These are phyloP conservation scores for Penicillium cataractarum DNA, from an alignment of 495 filamentous ascomycete species.

Conservation along the genomic window DNA sequence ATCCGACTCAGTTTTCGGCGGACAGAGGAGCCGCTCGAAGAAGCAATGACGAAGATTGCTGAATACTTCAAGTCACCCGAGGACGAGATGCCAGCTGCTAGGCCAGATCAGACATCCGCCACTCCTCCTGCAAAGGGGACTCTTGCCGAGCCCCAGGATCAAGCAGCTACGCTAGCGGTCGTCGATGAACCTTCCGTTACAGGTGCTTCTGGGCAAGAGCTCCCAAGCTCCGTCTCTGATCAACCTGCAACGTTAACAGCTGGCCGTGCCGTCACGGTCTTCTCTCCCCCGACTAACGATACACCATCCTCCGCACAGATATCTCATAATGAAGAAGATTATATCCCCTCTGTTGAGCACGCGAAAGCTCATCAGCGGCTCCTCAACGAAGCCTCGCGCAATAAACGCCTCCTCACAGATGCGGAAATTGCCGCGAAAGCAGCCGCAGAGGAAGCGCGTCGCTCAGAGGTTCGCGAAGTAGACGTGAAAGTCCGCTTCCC, in stretches of 20 bases:
- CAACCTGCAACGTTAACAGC: constrained; percentile 25
- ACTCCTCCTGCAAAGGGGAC: constrained; percentile 22
- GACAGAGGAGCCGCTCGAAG: constrained; percentile 78
- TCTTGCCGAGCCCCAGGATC: constrained; percentile 20
- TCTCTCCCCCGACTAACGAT: constrained; percentile 67
- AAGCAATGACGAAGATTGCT: constrained; percentile 80
- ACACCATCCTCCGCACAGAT: constrained; percentile 75
- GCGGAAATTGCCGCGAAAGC: constrained; percentile 54
- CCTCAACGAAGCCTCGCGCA: constrained; percentile 64
- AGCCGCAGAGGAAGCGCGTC: constrained; percentile 57
- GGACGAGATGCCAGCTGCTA: constrained; percentile 31
- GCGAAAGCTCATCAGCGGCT: constrained; percentile 78
- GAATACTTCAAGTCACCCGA: constrained; percentile 62
- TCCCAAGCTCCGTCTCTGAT: constrained; percentile 29
- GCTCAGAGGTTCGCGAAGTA: constrained; percentile 67
- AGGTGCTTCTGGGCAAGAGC: constrained; percentile 18
- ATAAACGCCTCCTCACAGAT: constrained; percentile 61
- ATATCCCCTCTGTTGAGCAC: constrained; percentile 81
- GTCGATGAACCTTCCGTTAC: constrained; percentile 16
- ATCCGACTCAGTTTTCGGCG: constrained; percentile 73
- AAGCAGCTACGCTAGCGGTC: constrained; percentile 5
- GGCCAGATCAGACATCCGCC: constrained; percentile 15
- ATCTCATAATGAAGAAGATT: constrained; percentile 71
- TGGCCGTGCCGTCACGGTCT: constrained; percentile 67
- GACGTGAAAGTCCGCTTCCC: constrained; percentile 85